Base-by-base conservation (phyloP, 305 asterid genomes). In the Nicotiana rustica region DNA sequence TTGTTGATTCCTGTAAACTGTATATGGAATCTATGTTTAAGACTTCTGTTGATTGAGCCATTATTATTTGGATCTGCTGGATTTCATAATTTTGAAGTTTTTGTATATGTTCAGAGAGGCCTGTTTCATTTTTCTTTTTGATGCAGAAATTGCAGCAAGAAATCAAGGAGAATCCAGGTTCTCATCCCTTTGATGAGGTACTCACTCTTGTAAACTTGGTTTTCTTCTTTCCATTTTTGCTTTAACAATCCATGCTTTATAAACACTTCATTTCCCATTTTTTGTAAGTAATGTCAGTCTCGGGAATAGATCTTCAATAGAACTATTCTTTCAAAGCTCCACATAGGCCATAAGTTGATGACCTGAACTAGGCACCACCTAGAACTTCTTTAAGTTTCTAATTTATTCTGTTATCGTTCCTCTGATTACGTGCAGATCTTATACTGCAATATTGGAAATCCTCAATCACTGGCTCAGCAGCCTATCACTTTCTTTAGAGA, bases 401-500 rank as follows among this genome's bases (percentile, higher is more conserved):
- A 52, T 80, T 17, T n/a, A 19, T 66, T 67, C 47, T 81, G 41
- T 60, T 13, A 44, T 35, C 77, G 60, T 56, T 59, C 56, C 55
- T 33, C 41, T 15, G 38, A 57, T 67, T 64, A 67, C 56, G 64
- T 75, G 80, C 89, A 90, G 93, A 90, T 90, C 61, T 59, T 90
- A 38, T 90, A 90, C 86, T 96, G 98, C 92, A 96, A 94, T 69
- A 96, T 94, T 68, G 99, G 99, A 71, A 96, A 96, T 83, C 99
- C 99, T 80, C 99, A 96, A 84, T 91, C 98, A 52, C 94, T 96
- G 41, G 97, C 96, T 73, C 99, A 96, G 89, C 98, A 91, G 85
- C 98, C 99, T 73, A 91, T 96, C 88, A 93, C 98, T 31, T 96
- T 96, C 88, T 96, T 96, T 86, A 91, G 99, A 88, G 99, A 96